Evolutionary conservation across 148 eudicot species (phyloP).

Genomic region (Drosera capensis): DNA sequence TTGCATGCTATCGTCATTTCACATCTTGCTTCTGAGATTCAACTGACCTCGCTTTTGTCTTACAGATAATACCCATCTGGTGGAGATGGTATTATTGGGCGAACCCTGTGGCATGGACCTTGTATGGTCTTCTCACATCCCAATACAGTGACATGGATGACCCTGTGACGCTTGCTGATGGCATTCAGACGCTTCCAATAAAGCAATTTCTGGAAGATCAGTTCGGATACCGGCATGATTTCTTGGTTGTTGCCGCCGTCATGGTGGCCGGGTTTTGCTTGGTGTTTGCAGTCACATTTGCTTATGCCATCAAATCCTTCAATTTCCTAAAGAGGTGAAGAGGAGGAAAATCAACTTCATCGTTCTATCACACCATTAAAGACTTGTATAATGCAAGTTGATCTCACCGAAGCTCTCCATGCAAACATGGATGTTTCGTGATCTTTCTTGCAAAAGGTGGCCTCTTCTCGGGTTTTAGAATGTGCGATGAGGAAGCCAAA

Average conservation of each 20-base stretch:
- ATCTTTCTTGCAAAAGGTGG: too few species aligned
- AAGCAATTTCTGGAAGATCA: constrained; percentile 42
- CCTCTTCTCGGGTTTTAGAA: too few species aligned
- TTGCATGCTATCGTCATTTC: neutral
- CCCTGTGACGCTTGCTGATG: constrained; percentile 41
- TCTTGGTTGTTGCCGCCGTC: constrained; percentile 37
- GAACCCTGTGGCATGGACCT: constrained; percentile 84
- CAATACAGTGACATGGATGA: constrained; percentile 57
- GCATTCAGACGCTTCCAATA: constrained; percentile 27
- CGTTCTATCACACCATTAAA: too few species aligned
- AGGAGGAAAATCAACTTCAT: too few species aligned
- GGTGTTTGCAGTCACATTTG: constrained; percentile 33
- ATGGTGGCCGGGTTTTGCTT: constrained; percentile 54
- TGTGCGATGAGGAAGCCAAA: too few species aligned
- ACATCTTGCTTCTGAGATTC: neutral
- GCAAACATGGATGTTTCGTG: too few species aligned
- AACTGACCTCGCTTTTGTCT: neutral
- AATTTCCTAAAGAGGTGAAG: neutral
- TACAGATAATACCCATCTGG: constrained; percentile 75
- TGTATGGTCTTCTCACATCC: constrained; percentile 73
- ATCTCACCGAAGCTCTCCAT: too few species aligned
- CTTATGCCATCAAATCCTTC: neutral
- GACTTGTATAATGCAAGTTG: too few species aligned
- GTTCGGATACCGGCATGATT: constrained; percentile 57
- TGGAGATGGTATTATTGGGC: constrained; percentile 99